Percentiles rank a stretch among this genome's conserved stretches.
Conservation (phyloP, 2,329 filamentous ascomycete species). For the Mycocentrospora acerina region DNA sequence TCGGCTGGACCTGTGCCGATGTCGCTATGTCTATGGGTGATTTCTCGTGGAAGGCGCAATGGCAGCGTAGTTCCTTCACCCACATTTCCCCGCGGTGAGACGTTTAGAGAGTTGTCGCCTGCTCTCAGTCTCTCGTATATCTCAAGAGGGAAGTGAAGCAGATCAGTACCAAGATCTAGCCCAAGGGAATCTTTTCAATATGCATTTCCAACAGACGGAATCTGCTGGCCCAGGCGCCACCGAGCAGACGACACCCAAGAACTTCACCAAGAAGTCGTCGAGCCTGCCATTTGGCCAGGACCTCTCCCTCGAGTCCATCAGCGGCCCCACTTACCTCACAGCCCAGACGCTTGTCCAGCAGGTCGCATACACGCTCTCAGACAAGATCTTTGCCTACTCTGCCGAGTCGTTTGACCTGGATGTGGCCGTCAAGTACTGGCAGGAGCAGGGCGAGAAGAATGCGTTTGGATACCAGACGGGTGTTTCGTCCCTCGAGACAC, state of each 20-base stretch:
- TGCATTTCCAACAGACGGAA: slow-evolving; percentile 42
- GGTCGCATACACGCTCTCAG: slow-evolving; percentile 89
- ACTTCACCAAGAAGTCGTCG: slow-evolving; percentile 48
- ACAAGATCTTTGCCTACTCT: slow-evolving; percentile 97
- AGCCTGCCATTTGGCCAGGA: slow-evolving; percentile 56
- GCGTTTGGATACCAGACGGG: slow-evolving; percentile 77
- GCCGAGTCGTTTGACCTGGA: slow-evolving; percentile 92
- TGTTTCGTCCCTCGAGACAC: slow-evolving; percentile 80
- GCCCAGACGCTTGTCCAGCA: slow-evolving; percentile 94
- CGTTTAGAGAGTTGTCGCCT: slow-evolving; percentile 10
- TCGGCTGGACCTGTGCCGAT: slow-evolving; percentile 32
- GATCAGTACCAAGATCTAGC: slow-evolving; percentile 7
- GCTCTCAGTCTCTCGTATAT: slow-evolving; percentile 10
- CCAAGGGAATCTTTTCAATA: slow-evolving; percentile 20
- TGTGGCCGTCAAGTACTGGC: slow-evolving; percentile 78
- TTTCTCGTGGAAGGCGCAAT: slow-evolving; percentile 17
- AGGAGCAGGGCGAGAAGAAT: slow-evolving; percentile 69
- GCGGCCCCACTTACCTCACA: slow-evolving; percentile 87
- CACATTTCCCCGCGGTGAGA: slow-evolving; percentile 19
- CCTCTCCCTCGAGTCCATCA: slow-evolving; percentile 61
- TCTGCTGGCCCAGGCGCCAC: slow-evolving; percentile 41
- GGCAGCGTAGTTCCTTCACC: slow-evolving; percentile 10
- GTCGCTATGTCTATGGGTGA: slow-evolving; percentile 24
- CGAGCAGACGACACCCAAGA: slow-evolving; percentile 30
- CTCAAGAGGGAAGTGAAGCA: slow-evolving; percentile 11